Conservation (phyloP, 2,329 filamentous ascomycete genomes). For the Tothia fuscella region DNA sequence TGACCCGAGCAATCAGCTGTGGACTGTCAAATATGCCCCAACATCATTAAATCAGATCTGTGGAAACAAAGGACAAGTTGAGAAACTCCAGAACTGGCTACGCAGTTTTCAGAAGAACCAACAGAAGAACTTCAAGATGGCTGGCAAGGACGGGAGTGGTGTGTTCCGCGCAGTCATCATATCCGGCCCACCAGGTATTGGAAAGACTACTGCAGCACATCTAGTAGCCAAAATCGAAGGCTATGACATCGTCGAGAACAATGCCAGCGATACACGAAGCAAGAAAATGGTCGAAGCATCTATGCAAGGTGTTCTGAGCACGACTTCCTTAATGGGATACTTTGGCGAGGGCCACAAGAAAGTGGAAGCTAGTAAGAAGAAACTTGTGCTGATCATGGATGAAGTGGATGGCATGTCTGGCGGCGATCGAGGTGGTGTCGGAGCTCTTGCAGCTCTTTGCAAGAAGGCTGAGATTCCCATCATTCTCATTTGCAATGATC, state of each 20-base stretch:
- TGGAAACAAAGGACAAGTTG: slow-evolving; percentile 82
- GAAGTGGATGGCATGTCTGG: slow-evolving; percentile 99
- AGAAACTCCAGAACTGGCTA: slow-evolving; percentile 83
- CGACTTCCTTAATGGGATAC: slow-evolving; percentile 82
- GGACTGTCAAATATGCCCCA: slow-evolving; percentile 93
- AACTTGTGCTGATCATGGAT: slow-evolving; percentile 94
- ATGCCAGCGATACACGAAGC: slow-evolving; percentile 89
- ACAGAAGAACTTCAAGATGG: slow-evolving; percentile 68
- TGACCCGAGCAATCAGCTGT: slow-evolving; percentile 36
- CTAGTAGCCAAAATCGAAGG: slow-evolving; percentile 85
- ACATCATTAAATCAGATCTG: slow-evolving; percentile 78
- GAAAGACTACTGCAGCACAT: slow-evolving; percentile 95
- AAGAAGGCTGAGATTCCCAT: slow-evolving; percentile 91
- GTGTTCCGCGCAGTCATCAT: slow-evolving; percentile 83
- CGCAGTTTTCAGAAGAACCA: slow-evolving; percentile 68
- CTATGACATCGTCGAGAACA: slow-evolving; percentile 87
- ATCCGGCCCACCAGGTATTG: slow-evolving; percentile 88
- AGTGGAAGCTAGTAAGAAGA: slow-evolving; percentile 73
- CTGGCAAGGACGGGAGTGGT: slow-evolving; percentile 75
- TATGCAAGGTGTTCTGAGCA: slow-evolving; percentile 82
- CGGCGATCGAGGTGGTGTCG: slow-evolving; percentile 89
- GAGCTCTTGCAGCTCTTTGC: slow-evolving; percentile 84
- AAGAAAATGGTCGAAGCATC: slow-evolving; percentile 89
- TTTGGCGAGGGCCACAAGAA: slow-evolving; percentile 76
- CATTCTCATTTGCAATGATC: slow-evolving; percentile 96